phyloP scores from a whole-genome alignment of 2,329 filamentous ascomycete genomes.

The Aureobasidium sp. region DNA sequence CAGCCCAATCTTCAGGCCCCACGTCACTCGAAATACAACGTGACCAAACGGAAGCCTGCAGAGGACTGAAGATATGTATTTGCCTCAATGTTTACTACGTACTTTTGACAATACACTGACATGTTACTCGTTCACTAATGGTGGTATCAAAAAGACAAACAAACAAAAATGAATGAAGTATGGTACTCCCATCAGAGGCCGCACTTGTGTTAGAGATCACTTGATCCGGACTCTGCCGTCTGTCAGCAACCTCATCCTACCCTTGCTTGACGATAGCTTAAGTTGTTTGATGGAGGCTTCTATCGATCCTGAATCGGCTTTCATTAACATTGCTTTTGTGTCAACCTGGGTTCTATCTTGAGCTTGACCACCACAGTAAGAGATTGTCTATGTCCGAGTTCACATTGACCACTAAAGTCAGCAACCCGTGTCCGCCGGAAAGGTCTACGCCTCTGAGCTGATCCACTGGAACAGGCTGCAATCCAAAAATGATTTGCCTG shows the following conservation, averaged over 20 bases:
- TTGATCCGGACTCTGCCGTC: not conserved
- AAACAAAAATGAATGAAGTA: not conserved
- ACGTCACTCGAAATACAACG: conserved; percentile 2
- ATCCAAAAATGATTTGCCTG: conserved; percentile 28
- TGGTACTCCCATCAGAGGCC: not conserved
- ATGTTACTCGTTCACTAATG: not conserved
- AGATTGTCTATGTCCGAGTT: conserved; percentile 35
- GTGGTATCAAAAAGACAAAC: not conserved
- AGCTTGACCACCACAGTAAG: conserved; percentile 23
- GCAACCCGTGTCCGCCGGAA: conserved; percentile 32
- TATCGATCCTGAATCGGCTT: conserved; percentile 12
- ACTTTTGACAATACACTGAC: not conserved
- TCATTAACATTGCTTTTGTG: conserved; percentile 21
- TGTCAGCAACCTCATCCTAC: not conserved
- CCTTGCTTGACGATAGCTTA: not conserved
- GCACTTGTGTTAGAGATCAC: not conserved
- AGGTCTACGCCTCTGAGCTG: conserved; percentile 33
- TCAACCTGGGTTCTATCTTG: conserved; percentile 22
- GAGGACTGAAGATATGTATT: conserved; percentile 1
- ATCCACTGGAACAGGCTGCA: conserved; percentile 36
- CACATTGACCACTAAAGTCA: conserved; percentile 33
- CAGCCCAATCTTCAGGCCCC: conserved; percentile 8
- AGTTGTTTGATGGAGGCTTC: not conserved
- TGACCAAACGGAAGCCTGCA: conserved; percentile 3
- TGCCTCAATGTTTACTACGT: conserved; percentile 1